Evolutionary conservation across 73 alveolate species (phyloP), one percentile per base, ranked within the genome.

Genomic region (Stentor roeselii): DNA sequence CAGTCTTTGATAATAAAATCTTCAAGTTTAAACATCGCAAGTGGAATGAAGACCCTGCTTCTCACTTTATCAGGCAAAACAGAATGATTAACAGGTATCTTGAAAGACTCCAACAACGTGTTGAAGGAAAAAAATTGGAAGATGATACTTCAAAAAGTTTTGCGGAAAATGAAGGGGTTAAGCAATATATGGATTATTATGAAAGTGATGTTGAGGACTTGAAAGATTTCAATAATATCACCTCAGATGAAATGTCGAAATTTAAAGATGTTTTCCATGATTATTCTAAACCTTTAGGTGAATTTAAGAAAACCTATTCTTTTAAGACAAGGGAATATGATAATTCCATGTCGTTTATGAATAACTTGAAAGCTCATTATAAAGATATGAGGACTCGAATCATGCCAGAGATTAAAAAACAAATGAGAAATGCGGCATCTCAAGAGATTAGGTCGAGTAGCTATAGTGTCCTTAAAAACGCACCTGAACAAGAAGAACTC

Each of bases 181-280:
- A 89, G 80, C 85, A 85, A 74, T 94, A 94, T 82, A 84, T 82
- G 60, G 98, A 94, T 78, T 94, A 94, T 88, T 94, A 84, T 78
- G 96, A 94, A 85, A 84, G 91, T 76, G 98, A 94, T 83, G 78
- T 86, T 3, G 95, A 93, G 42, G 98, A 90, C 91, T 78, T 88
- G 38, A 87, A 90, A 40, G 87, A 86, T 83, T 6, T 90, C 35
- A 77, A 83, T 0, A 67, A 90, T 58, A 36, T 90, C 50, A 74
- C 90, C 6, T 27, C 83, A 41, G 90, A 90, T 75, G 96, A 90
- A 14, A 76, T 75, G 50, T 36, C 84, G 11, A 61, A 86, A 59
- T 84, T 90, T 78, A 67, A 76, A 4, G 87, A 59, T 39, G 42
- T 87, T 39, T 90, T 88, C 61, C 76, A 84, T 61, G 96, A 90